phyloP scores from a whole-genome alignment of 108 stramenopile species.

The Cyclotella sp. region DNA sequence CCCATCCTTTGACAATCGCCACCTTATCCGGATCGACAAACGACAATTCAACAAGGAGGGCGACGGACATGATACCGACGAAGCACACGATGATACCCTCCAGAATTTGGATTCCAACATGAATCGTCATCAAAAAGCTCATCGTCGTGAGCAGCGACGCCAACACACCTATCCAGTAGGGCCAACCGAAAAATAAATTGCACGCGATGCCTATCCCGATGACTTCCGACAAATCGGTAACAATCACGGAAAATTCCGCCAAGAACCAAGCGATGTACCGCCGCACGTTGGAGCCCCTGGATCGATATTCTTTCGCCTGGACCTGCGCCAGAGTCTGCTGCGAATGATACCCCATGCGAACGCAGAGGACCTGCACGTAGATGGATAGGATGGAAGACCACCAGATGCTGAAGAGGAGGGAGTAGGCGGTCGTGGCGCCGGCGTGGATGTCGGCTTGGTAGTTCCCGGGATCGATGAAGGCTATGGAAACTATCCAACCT shows the following conservation, averaged over 20 bases:
- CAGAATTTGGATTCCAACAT: background rate
- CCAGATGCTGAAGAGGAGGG: conserved; percentile 62
- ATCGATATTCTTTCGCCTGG: conserved; percentile 48
- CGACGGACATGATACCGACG: background rate
- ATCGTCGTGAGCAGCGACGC: conserved; percentile 11
- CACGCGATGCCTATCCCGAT: conserved; percentile 77
- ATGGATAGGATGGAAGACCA: conserved; percentile 25
- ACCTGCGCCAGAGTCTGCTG: conserved; percentile 73
- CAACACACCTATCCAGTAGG: conserved; percentile 62
- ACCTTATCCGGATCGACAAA: background rate
- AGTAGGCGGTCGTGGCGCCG: conserved; percentile 71
- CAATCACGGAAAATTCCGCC: conserved; percentile 73
- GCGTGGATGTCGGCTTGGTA: conserved; percentile 91
- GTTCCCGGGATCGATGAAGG: conserved; percentile 89
- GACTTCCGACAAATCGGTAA: conserved; percentile 82
- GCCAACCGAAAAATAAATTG: conserved; percentile 69
- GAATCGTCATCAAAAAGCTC: background rate
- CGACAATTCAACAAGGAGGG: background rate
- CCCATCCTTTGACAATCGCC: background rate
- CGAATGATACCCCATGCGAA: conserved; percentile 76
- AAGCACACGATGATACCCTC: background rate
- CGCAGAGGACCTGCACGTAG: conserved; percentile 79
- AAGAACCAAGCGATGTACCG: conserved; percentile 54
- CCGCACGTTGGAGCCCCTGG: conserved; percentile 28
- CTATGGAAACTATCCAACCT: conserved; percentile 80